Evolutionary conservation across 495 filamentous ascomycete genomes (phyloP), one percentile per base, ranked within the genome.

Genomic region (Penicillium pancosmium): DNA sequence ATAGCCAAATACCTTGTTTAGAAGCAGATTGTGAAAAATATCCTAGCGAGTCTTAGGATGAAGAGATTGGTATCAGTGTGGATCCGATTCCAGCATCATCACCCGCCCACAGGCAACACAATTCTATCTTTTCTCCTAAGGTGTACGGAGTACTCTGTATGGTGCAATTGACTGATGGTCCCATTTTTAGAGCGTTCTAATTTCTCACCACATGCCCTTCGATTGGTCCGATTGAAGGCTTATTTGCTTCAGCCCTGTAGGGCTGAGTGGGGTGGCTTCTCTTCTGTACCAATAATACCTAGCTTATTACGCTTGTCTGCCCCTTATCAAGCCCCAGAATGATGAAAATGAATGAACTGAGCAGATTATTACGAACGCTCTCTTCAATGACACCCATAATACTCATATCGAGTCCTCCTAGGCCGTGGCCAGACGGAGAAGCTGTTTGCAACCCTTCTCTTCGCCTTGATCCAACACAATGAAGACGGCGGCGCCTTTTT

Each of bases 181-280:
- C 41, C 41, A 44, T 44, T 44, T 44, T 44, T 44, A 44, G 2
- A n/a, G 15, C 16, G 10, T 44, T 40, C 4, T 44, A 44, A 10
- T 18, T 18, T 16, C 8, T 16, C 15, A 16, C 8, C 12, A 1
- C 4, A 44, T 8, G 41, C 15, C 15, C 16, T 16, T 16, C 1
- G 41, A 44, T 44, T 44, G 41, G 41, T 18, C 41, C 36, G 9
- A 16, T n/a, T 19, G 41, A 44, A 18, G 13, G 46, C 46, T 48
- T 48, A 18, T 48, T 48, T 48, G 3, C 15, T 48, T 48, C 46
- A 48, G 46, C 46, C 46, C 46, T 48, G 11, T 48, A 48, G 21
- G 46, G 46, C 46, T 48, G 21, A 48, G 46, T 48, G 46, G 46
- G 46, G 23, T 9, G 23, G 46, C 8, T 27, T 3, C 46, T 31